Percentiles rank a stretch among this genome's conserved stretches.
These are phyloP conservation scores for Novymonas esmeraldas DNA, from an alignment of 208 protist genomes.

Conservation along the genomic window DNA sequence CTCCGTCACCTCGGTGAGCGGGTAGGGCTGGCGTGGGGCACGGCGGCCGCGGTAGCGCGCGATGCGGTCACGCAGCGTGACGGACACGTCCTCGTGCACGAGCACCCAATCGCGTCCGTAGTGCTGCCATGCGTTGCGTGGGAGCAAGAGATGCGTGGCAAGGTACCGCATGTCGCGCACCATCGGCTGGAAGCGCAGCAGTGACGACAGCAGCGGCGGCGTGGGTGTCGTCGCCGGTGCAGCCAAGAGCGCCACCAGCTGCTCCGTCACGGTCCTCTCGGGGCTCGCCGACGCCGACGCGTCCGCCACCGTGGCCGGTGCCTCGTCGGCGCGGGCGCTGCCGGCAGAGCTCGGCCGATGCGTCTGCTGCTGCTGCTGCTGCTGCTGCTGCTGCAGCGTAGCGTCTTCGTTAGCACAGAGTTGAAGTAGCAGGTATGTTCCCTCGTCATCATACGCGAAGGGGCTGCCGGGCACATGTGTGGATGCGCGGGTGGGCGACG, in stretches of 20 bases:
- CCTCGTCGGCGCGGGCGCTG: too few relatives aligned
- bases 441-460: conserved; percentile 27
- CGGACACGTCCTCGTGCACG: conserved; percentile 59
- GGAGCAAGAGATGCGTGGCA: conserved; percentile 46
- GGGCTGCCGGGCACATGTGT: neutral
- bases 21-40: neutral
- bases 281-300: neutral
- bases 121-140: conserved; percentile 57
- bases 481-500: neutral
- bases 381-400: neutral
- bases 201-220: conserved; percentile 41
- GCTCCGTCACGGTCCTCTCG: conserved; percentile 25
- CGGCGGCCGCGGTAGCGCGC: conserved; percentile 58
- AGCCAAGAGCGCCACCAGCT: conserved; percentile 44
- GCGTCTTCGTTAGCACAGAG: conserved; percentile 15
- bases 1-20: conserved; percentile 23
- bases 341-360: too few relatives aligned
- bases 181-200: conserved; percentile 46
- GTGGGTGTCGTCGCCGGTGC: conserved; percentile 1
- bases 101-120: conserved; percentile 67
- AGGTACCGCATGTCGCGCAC: conserved; percentile 56
- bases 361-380: neutral
- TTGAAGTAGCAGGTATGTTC: conserved; percentile 23
- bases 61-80: conserved; percentile 57
- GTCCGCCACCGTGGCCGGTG: neutral